These are phyloP conservation scores for Penicillium rolfsii DNA, from an alignment of 2,329 filamentous ascomycete species.

Conservation along the genomic window DNA sequence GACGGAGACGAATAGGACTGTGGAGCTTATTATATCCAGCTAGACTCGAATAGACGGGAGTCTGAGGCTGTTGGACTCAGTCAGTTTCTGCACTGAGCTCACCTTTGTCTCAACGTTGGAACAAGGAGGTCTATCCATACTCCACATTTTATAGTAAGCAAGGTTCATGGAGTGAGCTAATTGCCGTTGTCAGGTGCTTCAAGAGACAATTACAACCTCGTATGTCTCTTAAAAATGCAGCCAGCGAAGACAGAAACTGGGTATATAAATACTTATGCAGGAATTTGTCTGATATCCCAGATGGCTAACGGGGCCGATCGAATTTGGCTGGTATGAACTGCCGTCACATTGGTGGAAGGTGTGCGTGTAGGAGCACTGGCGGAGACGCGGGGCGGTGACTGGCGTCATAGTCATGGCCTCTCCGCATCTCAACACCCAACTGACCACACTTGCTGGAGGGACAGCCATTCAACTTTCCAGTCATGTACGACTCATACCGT, in stretches of 20 bases:
- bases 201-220: neutral
- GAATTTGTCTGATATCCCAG: neutral
- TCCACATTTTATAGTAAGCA: neutral
- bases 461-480: constrained; percentile 10
- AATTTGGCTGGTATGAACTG: neutral
- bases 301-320: neutral
- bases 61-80: neutral
- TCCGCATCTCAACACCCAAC: constrained; percentile 4
- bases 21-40: neutral
- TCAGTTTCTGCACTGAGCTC: neutral
- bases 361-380: neutral
- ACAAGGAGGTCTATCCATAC: neutral
- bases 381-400: constrained; percentile 2
- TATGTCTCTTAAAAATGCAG: neutral
- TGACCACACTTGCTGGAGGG: neutral
- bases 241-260: neutral
- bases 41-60: neutral
- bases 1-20: neutral
- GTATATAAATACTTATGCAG: neutral
- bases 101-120: neutral
- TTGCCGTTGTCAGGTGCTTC: neutral
- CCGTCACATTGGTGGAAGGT: neutral
- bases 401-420: neutral
- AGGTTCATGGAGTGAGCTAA: neutral
- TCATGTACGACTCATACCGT: constrained; percentile 53